Base-by-base conservation (phyloP, 352 stramenopile genomes). In the Pythium sukuiense region DNA sequence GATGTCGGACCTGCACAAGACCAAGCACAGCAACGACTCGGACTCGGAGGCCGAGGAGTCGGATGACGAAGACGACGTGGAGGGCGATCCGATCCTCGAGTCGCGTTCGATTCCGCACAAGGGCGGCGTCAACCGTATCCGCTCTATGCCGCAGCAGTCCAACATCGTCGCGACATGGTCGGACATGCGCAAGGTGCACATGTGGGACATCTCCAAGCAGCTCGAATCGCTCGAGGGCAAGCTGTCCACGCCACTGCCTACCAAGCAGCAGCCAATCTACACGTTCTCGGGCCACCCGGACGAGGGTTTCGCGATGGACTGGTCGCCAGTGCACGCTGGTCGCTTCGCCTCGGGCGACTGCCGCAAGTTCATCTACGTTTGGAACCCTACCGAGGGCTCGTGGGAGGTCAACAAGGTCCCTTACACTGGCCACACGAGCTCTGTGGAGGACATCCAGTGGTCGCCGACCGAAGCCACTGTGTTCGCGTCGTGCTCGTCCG, bases 271-370 rank as follows among this genome's bases (percentile, higher is more conserved):
- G 60, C 78, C 84, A 6, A 61, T 98, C 56, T 98, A 97, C 79
- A 97, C 92, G 27, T 99, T 99, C 72, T 89, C 83, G 20, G 97
- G 97, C 27, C 98, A 99, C 75, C 81, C 85, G 8, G 89, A 95
- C 27, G 97, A 99, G 71, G 98, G 98, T 55, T 99, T 98, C 71
- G 97, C 97, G 2, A 92, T 99, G 79, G 97, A 99, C 81, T 99
- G 98, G 98, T 98, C 88, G 24, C 79, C 75, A 2, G 88, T 96
- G 24, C 81, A 92, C 26, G 80, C 88, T 29, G 96, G 97, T 37
- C 76, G 80, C 59, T 83, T 99, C 14, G 89, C 95, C 6, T 98
- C 96, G 0, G 98, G 97, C 41, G 97, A 99, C 79, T 99, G 97
- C 83, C 86, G 88, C 72, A 98, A 98, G 67, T 93, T 93, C 61